Conservation (phyloP, 257 asterid genomes). For the Voacanga thouarsii region DNA sequence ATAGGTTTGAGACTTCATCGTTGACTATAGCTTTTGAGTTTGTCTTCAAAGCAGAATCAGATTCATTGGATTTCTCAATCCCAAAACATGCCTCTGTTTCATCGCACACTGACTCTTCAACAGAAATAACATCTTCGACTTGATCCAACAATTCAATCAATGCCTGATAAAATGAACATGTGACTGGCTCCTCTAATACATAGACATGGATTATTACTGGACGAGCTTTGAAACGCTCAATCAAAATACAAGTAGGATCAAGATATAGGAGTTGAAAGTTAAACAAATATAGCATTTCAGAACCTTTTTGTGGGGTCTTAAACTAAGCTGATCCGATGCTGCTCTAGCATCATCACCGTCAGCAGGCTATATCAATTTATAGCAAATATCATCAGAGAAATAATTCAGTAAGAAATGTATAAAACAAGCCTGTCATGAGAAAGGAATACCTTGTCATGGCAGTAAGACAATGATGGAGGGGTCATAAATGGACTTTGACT, state of each 20-base stretch:
- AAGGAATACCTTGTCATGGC: constrained; percentile 65
- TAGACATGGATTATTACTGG: neutral
- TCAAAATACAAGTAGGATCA: neutral
- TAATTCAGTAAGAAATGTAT: constrained; percentile 12
- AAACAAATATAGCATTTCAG: constrained; percentile 24
- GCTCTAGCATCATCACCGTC: constrained; percentile 42
- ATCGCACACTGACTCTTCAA: constrained; percentile 42
- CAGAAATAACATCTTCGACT: constrained; percentile 87
- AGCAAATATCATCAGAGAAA: constrained; percentile 21
- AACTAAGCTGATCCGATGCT: constrained; percentile 45
- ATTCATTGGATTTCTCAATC: constrained; percentile 33
- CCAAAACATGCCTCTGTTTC: constrained; percentile 31
- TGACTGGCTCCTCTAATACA: neutral
- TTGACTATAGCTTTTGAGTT: constrained; percentile 30
- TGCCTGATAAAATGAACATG: constrained; percentile 46
- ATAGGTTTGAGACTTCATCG: constrained; percentile 30
- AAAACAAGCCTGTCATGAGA: constrained; percentile 12
- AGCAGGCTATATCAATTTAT: constrained; percentile 45
- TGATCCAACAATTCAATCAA: constrained; percentile 89
- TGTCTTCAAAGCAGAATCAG: constrained; percentile 34
- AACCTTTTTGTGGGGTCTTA: constrained; percentile 90
- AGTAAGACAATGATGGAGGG: constrained; percentile 81
- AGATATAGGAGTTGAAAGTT: neutral
- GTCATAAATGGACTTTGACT: constrained; percentile 84
- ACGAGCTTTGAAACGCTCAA: neutral